Conservation (phyloP, 176 grass and related monocot genomes). For the Ananas comosus region DNA sequence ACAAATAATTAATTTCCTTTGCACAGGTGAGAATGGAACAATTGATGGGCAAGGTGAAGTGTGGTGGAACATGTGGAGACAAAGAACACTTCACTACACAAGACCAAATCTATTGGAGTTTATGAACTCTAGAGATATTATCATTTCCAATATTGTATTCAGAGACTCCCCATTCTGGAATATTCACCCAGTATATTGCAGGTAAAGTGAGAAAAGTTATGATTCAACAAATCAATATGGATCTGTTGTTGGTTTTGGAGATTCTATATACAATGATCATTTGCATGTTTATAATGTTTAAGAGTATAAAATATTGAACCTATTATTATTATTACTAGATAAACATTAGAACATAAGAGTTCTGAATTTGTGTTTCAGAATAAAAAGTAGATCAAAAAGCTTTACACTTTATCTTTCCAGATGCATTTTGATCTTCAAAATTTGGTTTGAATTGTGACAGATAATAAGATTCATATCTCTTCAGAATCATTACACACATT, state of each 20-base stretch:
- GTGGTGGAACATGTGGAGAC: conserved; percentile 96
- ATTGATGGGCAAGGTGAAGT: conserved; percentile 87
- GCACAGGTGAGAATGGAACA: conserved; percentile 49
- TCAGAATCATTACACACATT: not conserved
- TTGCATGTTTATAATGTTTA: too few relatives aligned
- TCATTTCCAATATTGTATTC: conserved; percentile 75
- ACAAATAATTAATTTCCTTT: not conserved
- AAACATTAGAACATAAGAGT: too few relatives aligned
- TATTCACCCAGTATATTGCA: conserved; percentile 83
- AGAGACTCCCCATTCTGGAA: conserved; percentile 93
- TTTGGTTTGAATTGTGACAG: not conserved
- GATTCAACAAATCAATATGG: not conserved
- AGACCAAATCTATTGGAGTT: conserved; percentile 71
- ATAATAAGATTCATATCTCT: too few relatives aligned
- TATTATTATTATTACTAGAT: too few relatives aligned
- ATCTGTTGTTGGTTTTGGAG: not conserved
- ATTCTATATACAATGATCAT: not conserved
- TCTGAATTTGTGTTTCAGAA: not conserved
- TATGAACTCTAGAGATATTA: conserved; percentile 67
- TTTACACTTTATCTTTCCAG: too few relatives aligned
- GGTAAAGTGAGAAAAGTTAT: conserved; percentile 19
- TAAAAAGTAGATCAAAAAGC: too few relatives aligned
- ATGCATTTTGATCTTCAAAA: not conserved
- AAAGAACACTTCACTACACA: conserved; percentile 46
- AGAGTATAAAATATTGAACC: too few relatives aligned